Evolutionary conservation across 768 basidiomycete species (phyloP), one percentile per base, ranked within the genome.

Genomic region (Sarcomyxa edulis): DNA sequence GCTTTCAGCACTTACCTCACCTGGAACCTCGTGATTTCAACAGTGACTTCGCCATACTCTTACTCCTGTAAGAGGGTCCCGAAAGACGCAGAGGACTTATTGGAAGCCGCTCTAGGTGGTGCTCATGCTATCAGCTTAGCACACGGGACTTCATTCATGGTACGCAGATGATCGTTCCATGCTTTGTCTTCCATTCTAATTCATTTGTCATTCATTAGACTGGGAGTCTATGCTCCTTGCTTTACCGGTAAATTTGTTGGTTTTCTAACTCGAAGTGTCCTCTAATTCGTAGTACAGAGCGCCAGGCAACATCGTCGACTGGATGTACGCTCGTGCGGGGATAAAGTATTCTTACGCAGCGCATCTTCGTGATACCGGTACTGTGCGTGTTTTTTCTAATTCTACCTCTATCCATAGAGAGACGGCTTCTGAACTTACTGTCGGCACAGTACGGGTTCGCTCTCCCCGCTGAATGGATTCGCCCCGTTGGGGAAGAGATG

Each of bases 1-100:
- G n/a, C n/a, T n/a, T n/a, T n/a, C 25, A 7, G 11, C 25, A 10
- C 23, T 32, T 16, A 26, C 16, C 26, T 35, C 28, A 39, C 28
- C 12, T 29, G 39, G 21, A 42, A 6, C 25, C 11, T 29, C 18
- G 16, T 36, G 14, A n/a, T n/a, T n/a, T n/a, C n/a, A n/a, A n/a
- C 40, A 89, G 84, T 89, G 40, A 84, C 85, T n/a, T 68, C 78
- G 24, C 89, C 89, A 4, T 91, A 71, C 48, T 84, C 87, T 0
- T 81, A 79, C 52, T 75, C 78, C 1, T 89, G 86, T 60, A 68
- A 69, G 25, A 63, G 61, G 28, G 52, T 69, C 11, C 77, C 86
- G 0, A 71, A 75, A 42, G 84, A 86, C 47, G 81, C 80, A 1
- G 87, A 90, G 56, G 80, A 87, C 52, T 72, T 80, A 50, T 64